Evolutionary conservation across 2,329 filamentous ascomycete genomes (phyloP).

Genomic region (Fusarium coicis): DNA sequence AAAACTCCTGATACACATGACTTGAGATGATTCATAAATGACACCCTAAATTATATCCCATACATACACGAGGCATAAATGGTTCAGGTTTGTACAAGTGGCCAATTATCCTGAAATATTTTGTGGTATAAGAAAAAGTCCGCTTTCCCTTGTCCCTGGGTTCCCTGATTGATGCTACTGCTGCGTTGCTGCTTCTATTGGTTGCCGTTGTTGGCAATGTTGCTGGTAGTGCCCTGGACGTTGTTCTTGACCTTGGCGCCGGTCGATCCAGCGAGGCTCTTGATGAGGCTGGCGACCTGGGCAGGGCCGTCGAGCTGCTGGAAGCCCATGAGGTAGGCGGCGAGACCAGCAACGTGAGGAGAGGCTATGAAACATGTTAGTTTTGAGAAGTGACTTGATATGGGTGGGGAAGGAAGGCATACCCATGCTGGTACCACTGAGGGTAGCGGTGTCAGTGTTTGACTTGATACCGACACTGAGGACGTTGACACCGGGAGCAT

Average conservation of each 20-base stretch:
- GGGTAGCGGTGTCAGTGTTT: slow-evolving; percentile 55
- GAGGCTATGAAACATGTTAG: slow-evolving; percentile 55
- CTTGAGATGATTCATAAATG: slow-evolving; percentile 21
- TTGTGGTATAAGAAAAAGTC: slow-evolving; percentile 26
- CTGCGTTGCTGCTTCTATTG: slow-evolving; percentile 34
- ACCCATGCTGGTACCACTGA: slow-evolving; percentile 70
- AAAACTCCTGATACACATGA: slow-evolving; percentile 25
- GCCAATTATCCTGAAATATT: slow-evolving; percentile 40
- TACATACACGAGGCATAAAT: slow-evolving; percentile 35
- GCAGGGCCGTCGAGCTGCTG: slow-evolving; percentile 57
- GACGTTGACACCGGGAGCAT: slow-evolving; percentile 66
- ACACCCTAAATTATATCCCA: slow-evolving; percentile 40
- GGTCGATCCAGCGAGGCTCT: slow-evolving; percentile 60
- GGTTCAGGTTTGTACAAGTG: slow-evolving; percentile 33
- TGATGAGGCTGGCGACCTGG: slow-evolving; percentile 60
- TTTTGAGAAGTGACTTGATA: background rate
- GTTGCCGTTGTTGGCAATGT: slow-evolving; percentile 69
- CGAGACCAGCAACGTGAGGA: slow-evolving; percentile 74
- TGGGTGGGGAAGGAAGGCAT: slow-evolving; percentile 24
- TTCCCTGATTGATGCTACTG: slow-evolving; percentile 13
- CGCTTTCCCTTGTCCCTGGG: slow-evolving; percentile 24
- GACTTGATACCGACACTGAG: slow-evolving; percentile 63
- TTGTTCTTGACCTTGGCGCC: slow-evolving; percentile 58
- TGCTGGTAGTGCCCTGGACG: slow-evolving; percentile 56
- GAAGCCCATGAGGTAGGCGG: slow-evolving; percentile 72